These are phyloP conservation scores for Lactarius akahatsu DNA, from an alignment of 768 basidiomycete species.

Conservation along the genomic window DNA sequence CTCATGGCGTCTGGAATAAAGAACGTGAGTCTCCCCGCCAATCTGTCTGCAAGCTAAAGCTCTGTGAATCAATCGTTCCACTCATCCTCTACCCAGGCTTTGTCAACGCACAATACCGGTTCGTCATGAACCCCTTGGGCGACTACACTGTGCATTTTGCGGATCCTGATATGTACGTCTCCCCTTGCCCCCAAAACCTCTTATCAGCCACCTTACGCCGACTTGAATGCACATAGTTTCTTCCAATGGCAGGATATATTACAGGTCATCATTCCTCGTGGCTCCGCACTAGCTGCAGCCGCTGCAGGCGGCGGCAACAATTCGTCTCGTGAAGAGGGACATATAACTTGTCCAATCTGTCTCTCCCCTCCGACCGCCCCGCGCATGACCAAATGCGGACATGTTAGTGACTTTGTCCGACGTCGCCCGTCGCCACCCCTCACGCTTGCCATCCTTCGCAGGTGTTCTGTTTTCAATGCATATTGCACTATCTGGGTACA, in stretches of 20 bases:
- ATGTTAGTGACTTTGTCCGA: slow-evolving; percentile 58
- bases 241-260: slow-evolving; percentile 96
- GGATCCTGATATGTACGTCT: slow-evolving; percentile 90
- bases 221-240: slow-evolving; percentile 51
- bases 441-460: slow-evolving; percentile 35
- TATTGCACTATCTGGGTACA: slow-evolving; percentile 83
- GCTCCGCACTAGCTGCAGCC: slow-evolving; percentile 70
- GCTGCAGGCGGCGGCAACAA: slow-evolving; percentile 44
- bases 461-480: slow-evolving; percentile 95
- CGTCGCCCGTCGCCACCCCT: slow-evolving; percentile 21
- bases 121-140: slow-evolving; percentile 92
- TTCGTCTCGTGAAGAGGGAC: slow-evolving; percentile 52
- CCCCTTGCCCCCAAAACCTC: slow-evolving; percentile 35
- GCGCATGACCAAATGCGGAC: slow-evolving; percentile 95
- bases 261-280: slow-evolving; percentile 89
- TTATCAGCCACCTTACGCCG: slow-evolving; percentile 27
- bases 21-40: slow-evolving; percentile 67
- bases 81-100: slow-evolving; percentile 59
- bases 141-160: slow-evolving; percentile 94
- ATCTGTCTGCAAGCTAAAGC: not conserved
- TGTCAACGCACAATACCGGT: slow-evolving; percentile 94
- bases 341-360: slow-evolving; percentile 90
- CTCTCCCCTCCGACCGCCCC: slow-evolving; percentile 86
- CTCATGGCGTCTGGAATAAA: slow-evolving; percentile 79
- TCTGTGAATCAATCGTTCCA: slow-evolving; percentile 23